phyloP scores from a whole-genome alignment of 441 rosid species.

The Pelargonium hybrid region DNA sequence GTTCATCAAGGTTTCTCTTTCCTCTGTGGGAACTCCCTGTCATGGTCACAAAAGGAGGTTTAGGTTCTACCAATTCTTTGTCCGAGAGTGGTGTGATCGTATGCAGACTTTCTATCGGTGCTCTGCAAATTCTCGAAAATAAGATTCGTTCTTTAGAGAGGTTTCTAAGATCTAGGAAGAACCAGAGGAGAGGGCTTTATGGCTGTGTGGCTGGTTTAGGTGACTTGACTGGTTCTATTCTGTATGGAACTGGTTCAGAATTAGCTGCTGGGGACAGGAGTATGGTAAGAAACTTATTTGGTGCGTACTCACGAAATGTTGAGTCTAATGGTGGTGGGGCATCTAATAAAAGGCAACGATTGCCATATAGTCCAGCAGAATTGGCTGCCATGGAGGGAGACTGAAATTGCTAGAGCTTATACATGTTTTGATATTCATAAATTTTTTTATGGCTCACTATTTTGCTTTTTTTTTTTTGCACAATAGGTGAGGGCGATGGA shows the following conservation, averaged over 20 bases:
- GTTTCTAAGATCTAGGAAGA: slow-evolving; percentile 80
- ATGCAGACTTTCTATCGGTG: slow-evolving; percentile 69
- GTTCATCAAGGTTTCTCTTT: slow-evolving; percentile 78
- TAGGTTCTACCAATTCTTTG: slow-evolving; percentile 27
- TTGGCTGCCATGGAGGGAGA: slow-evolving; percentile 90
- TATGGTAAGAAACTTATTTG: slow-evolving; percentile 67
- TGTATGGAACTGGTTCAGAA: slow-evolving; percentile 65
- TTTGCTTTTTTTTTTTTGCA: not conserved
- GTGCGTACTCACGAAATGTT: slow-evolving; percentile 40
- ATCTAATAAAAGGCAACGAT: slow-evolving; percentile 66
- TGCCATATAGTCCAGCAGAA: slow-evolving; percentile 78
- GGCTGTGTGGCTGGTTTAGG: slow-evolving; percentile 90
- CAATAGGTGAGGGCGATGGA: slow-evolving; percentile 94
- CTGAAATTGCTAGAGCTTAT: slow-evolving; percentile 17
- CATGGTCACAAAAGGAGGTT: slow-evolving; percentile 45
- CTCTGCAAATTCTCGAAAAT: slow-evolving; percentile 73
- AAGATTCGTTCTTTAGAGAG: slow-evolving; percentile 80
- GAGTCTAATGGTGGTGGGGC: slow-evolving; percentile 56
- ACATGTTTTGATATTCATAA: slow-evolving; percentile 10
- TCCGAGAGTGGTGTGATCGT: slow-evolving; percentile 48
- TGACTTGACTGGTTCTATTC: slow-evolving; percentile 78
- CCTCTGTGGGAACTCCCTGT: slow-evolving; percentile 94
- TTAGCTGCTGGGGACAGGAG: slow-evolving; percentile 56
- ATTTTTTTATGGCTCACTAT: slow-evolving; percentile 2
- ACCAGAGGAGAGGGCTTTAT: slow-evolving; percentile 88